Evolutionary conservation across 768 basidiomycete genomes (phyloP).

Genomic region (Lentinus tigrinus): DNA sequence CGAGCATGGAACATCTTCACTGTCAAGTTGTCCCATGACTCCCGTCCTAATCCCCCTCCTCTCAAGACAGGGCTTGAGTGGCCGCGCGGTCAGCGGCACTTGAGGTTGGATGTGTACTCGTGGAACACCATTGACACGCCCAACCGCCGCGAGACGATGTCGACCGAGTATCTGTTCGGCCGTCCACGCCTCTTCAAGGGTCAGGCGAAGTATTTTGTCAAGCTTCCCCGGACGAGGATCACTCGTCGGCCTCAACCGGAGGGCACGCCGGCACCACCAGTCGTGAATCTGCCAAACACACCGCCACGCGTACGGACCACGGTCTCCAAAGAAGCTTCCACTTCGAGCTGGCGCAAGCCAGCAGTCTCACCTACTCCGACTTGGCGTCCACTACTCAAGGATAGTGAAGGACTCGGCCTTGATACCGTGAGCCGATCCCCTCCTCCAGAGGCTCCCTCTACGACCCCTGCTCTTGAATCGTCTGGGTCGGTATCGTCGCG

Average conservation of each 20-base stretch:
- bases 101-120: conserved; percentile 66
- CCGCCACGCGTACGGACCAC: conserved; percentile 5
- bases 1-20: conserved; percentile 27
- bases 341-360: conserved; percentile 40
- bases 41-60: conserved; percentile 43
- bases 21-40: conserved; percentile 39
- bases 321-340: conserved; percentile 31
- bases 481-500: not conserved
- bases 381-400: conserved; percentile 14
- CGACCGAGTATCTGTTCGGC: conserved; percentile 66
- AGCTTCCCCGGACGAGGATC: conserved; percentile 30
- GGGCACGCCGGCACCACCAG: conserved; percentile 24
- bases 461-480: conserved; percentile 3
- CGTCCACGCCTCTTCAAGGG: conserved; percentile 36
- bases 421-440: conserved; percentile 67
- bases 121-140: conserved; percentile 70
- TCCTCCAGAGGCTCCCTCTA: conserved; percentile 49
- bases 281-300: conserved; percentile 41
- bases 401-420: conserved; percentile 26
- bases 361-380: conserved; percentile 19
- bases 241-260: conserved; percentile 5
- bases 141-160: conserved; percentile 55
- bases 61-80: conserved; percentile 46
- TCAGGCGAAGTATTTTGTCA: conserved; percentile 34
- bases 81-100: conserved; percentile 38